phyloP scores from a whole-genome alignment of 768 basidiomycete genomes.

The Lyophyllum atratum region DNA sequence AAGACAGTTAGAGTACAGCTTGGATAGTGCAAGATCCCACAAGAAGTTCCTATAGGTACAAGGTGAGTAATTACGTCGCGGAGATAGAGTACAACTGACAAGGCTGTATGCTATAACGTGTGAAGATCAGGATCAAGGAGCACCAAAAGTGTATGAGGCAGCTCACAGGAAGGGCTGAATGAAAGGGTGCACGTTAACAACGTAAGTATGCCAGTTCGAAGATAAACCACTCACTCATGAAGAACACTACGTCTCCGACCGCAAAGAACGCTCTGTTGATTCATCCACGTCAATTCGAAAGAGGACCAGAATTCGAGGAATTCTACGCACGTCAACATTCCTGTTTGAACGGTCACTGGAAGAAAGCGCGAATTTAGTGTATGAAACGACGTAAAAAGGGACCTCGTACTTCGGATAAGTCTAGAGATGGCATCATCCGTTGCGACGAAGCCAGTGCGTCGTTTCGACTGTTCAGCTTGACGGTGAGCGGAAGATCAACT shows the following conservation, averaged over 20 bases:
- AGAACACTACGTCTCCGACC: slow-evolving; percentile 45
- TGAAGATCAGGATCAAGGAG: neutral
- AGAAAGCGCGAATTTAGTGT: neutral
- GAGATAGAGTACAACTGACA: slow-evolving; percentile 31
- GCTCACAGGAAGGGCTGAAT: slow-evolving; percentile 38
- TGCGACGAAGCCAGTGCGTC: slow-evolving; percentile 35
- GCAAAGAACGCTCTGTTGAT: slow-evolving; percentile 39
- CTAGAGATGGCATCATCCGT: slow-evolving; percentile 37
- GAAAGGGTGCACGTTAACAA: neutral
- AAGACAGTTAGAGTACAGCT: slow-evolving; percentile 50
- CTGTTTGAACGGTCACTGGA: slow-evolving; percentile 46
- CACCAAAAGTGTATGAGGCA: neutral
- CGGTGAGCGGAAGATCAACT: neutral
- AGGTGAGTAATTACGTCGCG: neutral
- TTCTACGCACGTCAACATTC: slow-evolving; percentile 35
- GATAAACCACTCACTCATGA: slow-evolving; percentile 37
- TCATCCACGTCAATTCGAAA: neutral
- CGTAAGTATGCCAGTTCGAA: neutral
- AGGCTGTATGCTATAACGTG: slow-evolving; percentile 38
- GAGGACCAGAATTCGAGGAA: neutral
- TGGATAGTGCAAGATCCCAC: slow-evolving; percentile 49
- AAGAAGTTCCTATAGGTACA: slow-evolving; percentile 41
- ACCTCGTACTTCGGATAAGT: slow-evolving; percentile 30
- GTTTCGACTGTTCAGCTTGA: slow-evolving; percentile 28
- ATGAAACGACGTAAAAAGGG: neutral